Base-by-base conservation (phyloP, 345 rosid species). In the Syzygium aromaticum region DNA sequence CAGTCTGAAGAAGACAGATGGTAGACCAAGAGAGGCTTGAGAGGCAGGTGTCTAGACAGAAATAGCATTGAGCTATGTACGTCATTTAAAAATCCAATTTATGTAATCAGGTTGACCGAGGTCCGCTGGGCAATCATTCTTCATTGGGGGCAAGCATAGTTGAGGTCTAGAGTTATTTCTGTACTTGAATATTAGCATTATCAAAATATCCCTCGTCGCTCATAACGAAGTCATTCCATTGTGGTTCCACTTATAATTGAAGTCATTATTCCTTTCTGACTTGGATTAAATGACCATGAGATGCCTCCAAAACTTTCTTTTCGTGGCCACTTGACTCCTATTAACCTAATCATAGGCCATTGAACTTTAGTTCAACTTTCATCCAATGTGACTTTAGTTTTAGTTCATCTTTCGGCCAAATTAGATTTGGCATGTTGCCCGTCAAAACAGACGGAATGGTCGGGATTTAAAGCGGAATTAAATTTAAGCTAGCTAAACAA, bases 381-480 rank as follows among this genome's bases (percentile, higher is more conserved):
- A 56, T 22, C 5, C 23, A 22, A 56, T 23, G 61, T 9, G 61
- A 22, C 61, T 54, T 8, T 54, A 54, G 8, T 23, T 23, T 54
- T 3, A 21, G 57, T 3, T 54, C 4, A 7, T 54, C 25, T 54
- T 54, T 54, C 2, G 25, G 57, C 25, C 25, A 54, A 21, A 54
- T 22, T 22, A 56, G n/a, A 56, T 56, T 22, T 56, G n/a, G 61
- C 27, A 56, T 56, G 61, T 56, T 56, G 27, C 61, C 0, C 1
- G 13, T 56, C 61, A 56, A 56, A 22, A 56, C 5, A 3, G 13
- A 56, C 0, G 2, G 5, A 56, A 56, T 56, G 0, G n/a, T 56
- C 5, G 0, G 0, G 27, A 56, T 9, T 56, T n/a, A 56, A 1
- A 22, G 5, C 23, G 0, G 2, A 56, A 56, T 56, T 56, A 54